phyloP scores from a whole-genome alignment of 2,329 filamentous ascomycete species.

The Cladobotryum mycophilum region DNA sequence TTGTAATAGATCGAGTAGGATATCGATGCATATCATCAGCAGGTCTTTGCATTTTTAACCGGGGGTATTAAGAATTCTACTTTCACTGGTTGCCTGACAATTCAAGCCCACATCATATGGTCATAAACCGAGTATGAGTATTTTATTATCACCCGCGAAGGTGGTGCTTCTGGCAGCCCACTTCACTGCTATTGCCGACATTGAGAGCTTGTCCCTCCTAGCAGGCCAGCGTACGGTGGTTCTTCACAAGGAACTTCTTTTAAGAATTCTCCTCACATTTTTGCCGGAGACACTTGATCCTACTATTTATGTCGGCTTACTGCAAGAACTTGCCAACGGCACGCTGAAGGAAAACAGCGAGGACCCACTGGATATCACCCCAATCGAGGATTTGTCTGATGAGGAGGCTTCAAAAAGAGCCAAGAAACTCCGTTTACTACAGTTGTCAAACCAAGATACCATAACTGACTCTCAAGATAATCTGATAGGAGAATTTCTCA shows the following conservation, averaged over 20 bases:
- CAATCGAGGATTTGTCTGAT: constrained; percentile 54
- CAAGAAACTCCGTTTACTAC: constrained; percentile 56
- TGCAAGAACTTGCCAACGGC: constrained; percentile 50
- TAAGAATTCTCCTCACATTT: constrained; percentile 70
- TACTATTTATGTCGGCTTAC: constrained; percentile 53
- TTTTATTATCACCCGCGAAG: constrained; percentile 56
- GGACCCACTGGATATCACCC: constrained; percentile 46
- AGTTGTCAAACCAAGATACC: constrained; percentile 46
- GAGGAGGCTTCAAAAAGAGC: constrained; percentile 57
- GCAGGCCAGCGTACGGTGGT: constrained; percentile 49
- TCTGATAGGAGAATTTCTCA: constrained; percentile 55
- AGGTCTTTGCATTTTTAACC: neutral
- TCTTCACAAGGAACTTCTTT: constrained; percentile 56
- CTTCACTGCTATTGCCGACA: constrained; percentile 59
- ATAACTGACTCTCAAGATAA: constrained; percentile 46
- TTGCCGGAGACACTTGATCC: constrained; percentile 66
- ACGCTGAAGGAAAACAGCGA: constrained; percentile 35
- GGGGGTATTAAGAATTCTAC: too few species aligned
- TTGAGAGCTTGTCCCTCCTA: constrained; percentile 56
- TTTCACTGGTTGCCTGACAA: too few species aligned
- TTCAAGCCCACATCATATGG: constrained; percentile 4
- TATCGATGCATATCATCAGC: too few species aligned
- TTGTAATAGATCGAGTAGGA: neutral
- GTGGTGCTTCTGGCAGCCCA: constrained; percentile 67
- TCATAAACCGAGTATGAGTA: constrained; percentile 16